Percentiles rank a stretch among this genome's conserved stretches.
Evolutionary conservation across 2,329 filamentous ascomycete species (phyloP).

Genomic region (Elsinoe necatrix): DNA sequence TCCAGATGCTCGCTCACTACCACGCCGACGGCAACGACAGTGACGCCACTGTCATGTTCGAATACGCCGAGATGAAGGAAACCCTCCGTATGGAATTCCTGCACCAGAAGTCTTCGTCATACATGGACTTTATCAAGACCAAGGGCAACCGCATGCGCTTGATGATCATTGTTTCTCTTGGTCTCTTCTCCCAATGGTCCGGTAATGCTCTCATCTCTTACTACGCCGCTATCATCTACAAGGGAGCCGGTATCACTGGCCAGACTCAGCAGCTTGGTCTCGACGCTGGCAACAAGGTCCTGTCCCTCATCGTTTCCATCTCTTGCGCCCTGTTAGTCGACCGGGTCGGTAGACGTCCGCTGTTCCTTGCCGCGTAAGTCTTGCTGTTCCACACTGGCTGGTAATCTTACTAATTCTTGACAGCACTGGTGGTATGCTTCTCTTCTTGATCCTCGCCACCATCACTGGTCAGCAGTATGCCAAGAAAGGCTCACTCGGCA

Average conservation of each 20-base stretch:
- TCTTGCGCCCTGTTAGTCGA: constrained; percentile 31
- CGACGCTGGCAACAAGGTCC: constrained; percentile 49
- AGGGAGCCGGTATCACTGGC: constrained; percentile 31
- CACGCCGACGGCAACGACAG: constrained; percentile 42
- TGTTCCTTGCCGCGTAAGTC: constrained; percentile 29
- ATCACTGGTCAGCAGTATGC: constrained; percentile 23
- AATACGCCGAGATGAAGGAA: constrained; percentile 44
- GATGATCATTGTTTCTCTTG: constrained; percentile 45
- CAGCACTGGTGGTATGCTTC: constrained; percentile 32
- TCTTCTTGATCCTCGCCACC: constrained; percentile 36
- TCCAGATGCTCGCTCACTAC: constrained; percentile 44
- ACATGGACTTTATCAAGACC: constrained; percentile 37
- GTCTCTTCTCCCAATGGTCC: constrained; percentile 51
- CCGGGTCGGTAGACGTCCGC: constrained; percentile 27
- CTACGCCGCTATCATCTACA: constrained; percentile 30
- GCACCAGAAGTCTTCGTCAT: not conserved
- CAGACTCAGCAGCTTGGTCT: constrained; percentile 33
- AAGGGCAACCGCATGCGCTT: constrained; percentile 48
- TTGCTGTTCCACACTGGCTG: too few species aligned
- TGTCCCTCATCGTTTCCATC: constrained; percentile 51
- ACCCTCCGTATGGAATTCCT: constrained; percentile 39
- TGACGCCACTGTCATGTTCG: constrained; percentile 40
- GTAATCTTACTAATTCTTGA: too few species aligned
- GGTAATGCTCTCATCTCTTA: constrained; percentile 45
- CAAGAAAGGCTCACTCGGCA: constrained; percentile 21